Evolutionary conservation across 1,284 basidiomycete species (phyloP), one percentile per base, ranked within the genome.

Genomic region (Pisolithus thermaeus): DNA sequence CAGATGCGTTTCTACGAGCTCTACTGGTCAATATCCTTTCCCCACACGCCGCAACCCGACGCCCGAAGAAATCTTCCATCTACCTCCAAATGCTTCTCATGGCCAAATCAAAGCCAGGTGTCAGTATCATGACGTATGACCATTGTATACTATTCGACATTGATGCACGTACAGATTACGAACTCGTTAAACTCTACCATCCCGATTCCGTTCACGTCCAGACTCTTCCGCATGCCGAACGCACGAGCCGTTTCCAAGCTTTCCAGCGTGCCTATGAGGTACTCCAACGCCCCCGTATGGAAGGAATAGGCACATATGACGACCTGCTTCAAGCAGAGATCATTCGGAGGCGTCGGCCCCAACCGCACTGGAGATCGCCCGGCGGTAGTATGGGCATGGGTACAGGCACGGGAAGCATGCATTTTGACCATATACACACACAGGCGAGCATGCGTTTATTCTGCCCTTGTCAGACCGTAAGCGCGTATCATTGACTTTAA

Each of bases 31-130:
- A 51, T 71, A 68, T 49, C 70, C 74, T 1, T 80, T 75, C 47
- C 78, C 78, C 2, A 56, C 54, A 9, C 61, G 72, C 51, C 49
- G 65, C 0, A 68, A 69, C 45, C 76, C 78, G 9, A 72, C 75
- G 4, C 76, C 78, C 0, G 65, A 77, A 59, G 73, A 80, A 59
- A 78, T 80, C 50, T 80, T 80, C 56, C 77, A 79, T 54, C 70
- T 80, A n/a, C 63, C 73, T 6, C 58, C 55, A 16, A 64, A 65
- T 22, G 76, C 78, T 20, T 70, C 68, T 8, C 74, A 75, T 56
- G 54, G 60, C 25, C 70, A 77, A 25, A 73, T 80, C 54, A 80
- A 80, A 59, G 49, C 70, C n/a, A 66, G 78, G 58, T 80, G 78
- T 80, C 54, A 62, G 75, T 63, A 50, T 27, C 25, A 7, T 27